Evolutionary conservation across 495 filamentous ascomycete species (phyloP), one percentile per base, ranked within the genome.

Genomic region (Hyaloscypha variabilis): DNA sequence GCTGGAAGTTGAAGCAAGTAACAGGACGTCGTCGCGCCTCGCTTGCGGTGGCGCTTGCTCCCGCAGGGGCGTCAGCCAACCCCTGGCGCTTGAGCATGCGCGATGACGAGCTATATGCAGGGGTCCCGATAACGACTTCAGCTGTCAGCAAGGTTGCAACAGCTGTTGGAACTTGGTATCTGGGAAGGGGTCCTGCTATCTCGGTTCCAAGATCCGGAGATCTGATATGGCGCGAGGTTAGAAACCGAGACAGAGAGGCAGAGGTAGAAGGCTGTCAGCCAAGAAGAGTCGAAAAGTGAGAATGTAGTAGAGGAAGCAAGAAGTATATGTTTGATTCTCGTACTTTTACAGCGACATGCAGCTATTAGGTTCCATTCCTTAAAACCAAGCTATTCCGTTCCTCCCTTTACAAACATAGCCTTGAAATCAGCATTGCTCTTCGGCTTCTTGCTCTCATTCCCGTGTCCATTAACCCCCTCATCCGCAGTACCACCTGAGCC

Each of bases 401-500:
- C 53, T 17, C 52, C 66, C 42, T 56, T 66, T 65, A 87, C 62
- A 70, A 94, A 87, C 87, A 97, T 85, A 42, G 84, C 86, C 71
- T 88, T 91, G 77, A 97, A 97, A 78, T 96, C 93, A 57, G 89
- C 90, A 79, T 97, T 97, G 73, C 84, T 93, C 83, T 93, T 94
- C 62, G 75, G 81, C 58, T 72, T 75, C 61, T 74, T 75, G 24
- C 53, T 68, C 11, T 65, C 57, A 8, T 70, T 75, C 24, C 64
- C 67, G 59, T 56, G 68, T 28, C 29, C 58, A n/a, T 60, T 58
- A 31, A 52, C 57, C 14, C 11, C 39, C 8, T 67, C 51, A 10
- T 25, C 55, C 31, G 31, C 24, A 29, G 31, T 50, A 53, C 54
- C 60, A 60, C 66, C 57, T 46, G 17, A 46, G 39, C 39, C 6